Evolutionary conservation across 2,329 filamentous ascomycete species (phyloP).

Genomic region (Purpureocillium lavendulum): DNA sequence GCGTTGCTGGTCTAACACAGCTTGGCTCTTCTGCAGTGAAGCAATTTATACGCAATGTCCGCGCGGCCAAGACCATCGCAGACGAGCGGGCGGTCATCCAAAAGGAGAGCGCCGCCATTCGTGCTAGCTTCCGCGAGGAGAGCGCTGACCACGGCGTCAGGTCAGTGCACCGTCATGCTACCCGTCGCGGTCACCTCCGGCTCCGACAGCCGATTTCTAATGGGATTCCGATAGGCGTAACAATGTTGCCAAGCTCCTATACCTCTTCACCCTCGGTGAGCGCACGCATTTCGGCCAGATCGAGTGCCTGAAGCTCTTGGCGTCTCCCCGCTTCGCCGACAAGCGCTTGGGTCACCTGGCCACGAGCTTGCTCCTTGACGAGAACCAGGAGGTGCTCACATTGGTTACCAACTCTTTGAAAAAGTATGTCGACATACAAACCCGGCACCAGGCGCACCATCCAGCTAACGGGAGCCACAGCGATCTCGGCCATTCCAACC

Average conservation of each 20-base stretch:
- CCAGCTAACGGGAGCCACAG: slow-evolving; percentile 35
- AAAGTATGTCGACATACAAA: slow-evolving; percentile 53
- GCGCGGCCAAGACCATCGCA: slow-evolving; percentile 96
- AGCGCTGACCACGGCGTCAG: slow-evolving; percentile 84
- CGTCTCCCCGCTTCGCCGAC: slow-evolving; percentile 94
- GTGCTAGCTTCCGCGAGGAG: slow-evolving; percentile 96
- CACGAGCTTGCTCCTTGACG: slow-evolving; percentile 90
- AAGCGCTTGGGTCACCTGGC: slow-evolving; percentile 93
- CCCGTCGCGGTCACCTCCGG: slow-evolving; percentile 1
- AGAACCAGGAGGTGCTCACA: slow-evolving; percentile 97
- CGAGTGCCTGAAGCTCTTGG: slow-evolving; percentile 94
- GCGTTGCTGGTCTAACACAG: slow-evolving; percentile 3
- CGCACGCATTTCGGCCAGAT: slow-evolving; percentile 98
- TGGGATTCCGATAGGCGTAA: slow-evolving; percentile 90
- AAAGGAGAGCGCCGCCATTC: slow-evolving; percentile 96
- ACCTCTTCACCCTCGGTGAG: slow-evolving; percentile 95
- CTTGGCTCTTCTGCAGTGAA: slow-evolving; percentile 64
- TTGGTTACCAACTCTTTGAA: slow-evolving; percentile 96
- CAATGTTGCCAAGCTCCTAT: slow-evolving; percentile 96
- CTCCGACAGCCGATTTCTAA: no score
- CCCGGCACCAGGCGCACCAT: neutral
- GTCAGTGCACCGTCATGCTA: slow-evolving; percentile 34
- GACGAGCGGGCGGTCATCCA: slow-evolving; percentile 97
- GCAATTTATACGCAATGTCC: slow-evolving; percentile 98
- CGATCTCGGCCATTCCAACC: slow-evolving; percentile 93